Conservation (phyloP, 2,329 filamentous ascomycete genomes). For the Ceratocystis harringtonii region DNA sequence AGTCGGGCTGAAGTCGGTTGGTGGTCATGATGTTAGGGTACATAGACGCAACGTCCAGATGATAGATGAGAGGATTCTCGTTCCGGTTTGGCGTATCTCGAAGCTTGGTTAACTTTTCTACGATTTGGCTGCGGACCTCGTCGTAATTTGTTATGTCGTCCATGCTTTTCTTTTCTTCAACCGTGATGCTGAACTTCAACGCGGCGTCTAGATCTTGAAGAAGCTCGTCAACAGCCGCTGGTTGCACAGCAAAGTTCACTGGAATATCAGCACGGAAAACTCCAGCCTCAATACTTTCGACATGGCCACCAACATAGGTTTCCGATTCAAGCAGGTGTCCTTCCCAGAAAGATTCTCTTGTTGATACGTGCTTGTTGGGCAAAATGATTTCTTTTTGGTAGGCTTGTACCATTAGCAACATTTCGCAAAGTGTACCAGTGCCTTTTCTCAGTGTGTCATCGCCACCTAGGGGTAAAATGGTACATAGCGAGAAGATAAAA, state of each 20-base stretch:
- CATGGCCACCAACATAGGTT: constrained; percentile 95
- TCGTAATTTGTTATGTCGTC: constrained; percentile 71
- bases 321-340: constrained; percentile 92
- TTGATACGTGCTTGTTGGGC: constrained; percentile 88
- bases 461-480: constrained; percentile 81
- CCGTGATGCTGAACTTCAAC: constrained; percentile 69
- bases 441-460: constrained; percentile 91
- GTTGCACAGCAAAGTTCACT: constrained; percentile 82
- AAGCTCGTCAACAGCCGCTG: constrained; percentile 77
- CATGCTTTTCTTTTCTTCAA: constrained; percentile 70
- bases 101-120: constrained; percentile 51
- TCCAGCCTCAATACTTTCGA: constrained; percentile 96
- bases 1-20: constrained; percentile 90
- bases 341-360: constrained; percentile 89
- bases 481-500: constrained; percentile 97
- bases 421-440: constrained; percentile 96
- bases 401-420: constrained; percentile 97
- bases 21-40: constrained; percentile 99
- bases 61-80: constrained; percentile 86
- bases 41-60: constrained; percentile 97
- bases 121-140: constrained; percentile 72
- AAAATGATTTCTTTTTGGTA: constrained; percentile 83
- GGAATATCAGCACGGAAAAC: constrained; percentile 95
- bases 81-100: constrained; percentile 70
- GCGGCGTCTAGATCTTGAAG: constrained; percentile 75